A percentile compares a stretch with the other conserved stretches of the same genome.
Conservation (phyloP, 768 basidiomycete genomes). For the Suillus ampliporus region DNA sequence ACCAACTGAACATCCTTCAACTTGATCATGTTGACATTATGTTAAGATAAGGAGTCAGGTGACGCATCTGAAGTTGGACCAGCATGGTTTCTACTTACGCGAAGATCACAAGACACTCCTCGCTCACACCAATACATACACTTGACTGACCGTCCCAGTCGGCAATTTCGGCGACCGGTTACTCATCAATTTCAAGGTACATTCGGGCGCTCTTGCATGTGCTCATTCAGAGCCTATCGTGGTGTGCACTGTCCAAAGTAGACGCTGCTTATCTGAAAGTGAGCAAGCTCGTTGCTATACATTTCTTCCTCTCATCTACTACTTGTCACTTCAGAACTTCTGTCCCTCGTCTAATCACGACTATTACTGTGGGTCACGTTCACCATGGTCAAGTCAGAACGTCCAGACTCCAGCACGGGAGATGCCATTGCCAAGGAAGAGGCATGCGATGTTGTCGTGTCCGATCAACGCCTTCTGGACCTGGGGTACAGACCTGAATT, state of each 20-base stretch:
- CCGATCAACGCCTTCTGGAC: slow-evolving; percentile 51
- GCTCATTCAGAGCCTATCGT: neutral
- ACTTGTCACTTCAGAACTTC: neutral
- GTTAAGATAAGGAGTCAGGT: slow-evolving; percentile 8
- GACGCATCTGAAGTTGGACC: neutral
- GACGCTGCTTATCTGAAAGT: neutral
- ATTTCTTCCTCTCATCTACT: neutral
- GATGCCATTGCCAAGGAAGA: neutral
- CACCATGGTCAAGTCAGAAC: slow-evolving; percentile 2
- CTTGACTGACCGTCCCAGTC: neutral
- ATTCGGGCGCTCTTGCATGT: neutral
- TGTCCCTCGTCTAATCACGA: neutral
- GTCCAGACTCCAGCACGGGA: neutral
- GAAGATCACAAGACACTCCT: neutral
- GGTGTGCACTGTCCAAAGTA: neutral
- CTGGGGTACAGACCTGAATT: slow-evolving; percentile 63
- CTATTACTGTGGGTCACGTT: neutral
- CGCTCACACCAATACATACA: neutral
- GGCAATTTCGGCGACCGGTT: neutral
- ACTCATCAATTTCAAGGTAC: neutral
- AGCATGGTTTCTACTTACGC: neutral
- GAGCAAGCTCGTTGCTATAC: neutral
- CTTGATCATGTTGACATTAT: neutral
- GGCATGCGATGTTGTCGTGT: slow-evolving; percentile 11
- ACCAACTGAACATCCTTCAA: neutral